Evolutionary conservation across 1,284 basidiomycete species (phyloP), one percentile per base, ranked within the genome.

Genomic region (Wolfiporia cocos): DNA sequence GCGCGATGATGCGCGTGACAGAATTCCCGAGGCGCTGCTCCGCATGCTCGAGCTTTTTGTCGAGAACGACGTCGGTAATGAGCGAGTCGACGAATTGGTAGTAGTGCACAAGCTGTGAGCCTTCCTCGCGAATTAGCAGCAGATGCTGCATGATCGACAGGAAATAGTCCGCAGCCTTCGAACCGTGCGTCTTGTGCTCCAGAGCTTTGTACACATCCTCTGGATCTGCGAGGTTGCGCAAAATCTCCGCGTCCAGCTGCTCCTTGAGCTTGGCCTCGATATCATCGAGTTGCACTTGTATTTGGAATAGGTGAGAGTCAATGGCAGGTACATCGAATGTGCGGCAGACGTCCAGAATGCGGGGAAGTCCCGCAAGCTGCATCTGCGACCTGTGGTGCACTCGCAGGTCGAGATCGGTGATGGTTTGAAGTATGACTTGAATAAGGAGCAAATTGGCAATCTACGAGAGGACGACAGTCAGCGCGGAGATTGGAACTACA

Each of bases 71-170:
- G 53, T 94, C 89, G 24, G 91, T 85, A 36, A 99, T 80, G 37
- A 98, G 71, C n/a, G 88, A 85, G 61, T 98, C 92, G 54, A 99
- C 78, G 37, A 99, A 77, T 64, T 93, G 92, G 64, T 90, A 97
- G 64, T 94, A 91, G 54, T 93, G 86, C 24, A 79, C 78, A 58
- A 90, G 76, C 24, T 84, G 76, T 24, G 87, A 83, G 2, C 87
- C 90, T 46, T 97, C 92, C 51, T 90, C 87, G 47, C 86, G 79
- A 51, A 99, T 91, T 47, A 99, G 76, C 28, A 98, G 69, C 43
- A 99, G 62, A 64, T 98, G 94, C 57, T 94, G 91, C 74, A 99
- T 78, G 56, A 92, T 86, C 20, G 91, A 91, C 37, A 96, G 69
- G 59, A 99, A 88, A 60, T 96, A 88, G 50, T 91, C 85, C 53